Base-by-base conservation (phyloP, 106 monocot species). In the Narthecium ossifragum region DNA sequence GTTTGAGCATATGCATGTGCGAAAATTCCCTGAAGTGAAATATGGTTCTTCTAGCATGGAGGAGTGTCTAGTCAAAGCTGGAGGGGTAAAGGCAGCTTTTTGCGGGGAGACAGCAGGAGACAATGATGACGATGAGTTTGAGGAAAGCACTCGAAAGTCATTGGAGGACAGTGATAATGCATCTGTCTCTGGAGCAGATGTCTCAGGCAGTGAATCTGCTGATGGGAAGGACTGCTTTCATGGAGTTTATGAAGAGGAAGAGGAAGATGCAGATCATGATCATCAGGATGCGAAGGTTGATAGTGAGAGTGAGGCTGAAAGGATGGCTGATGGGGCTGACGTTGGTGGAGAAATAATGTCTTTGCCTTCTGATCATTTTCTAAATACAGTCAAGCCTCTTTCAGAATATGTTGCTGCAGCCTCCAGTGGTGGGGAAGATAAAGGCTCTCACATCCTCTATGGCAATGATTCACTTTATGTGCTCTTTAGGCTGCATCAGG, bases 391-490 rank as follows among this genome's bases (percentile, higher is more conserved):
- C 2, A 90, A 90, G 60, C 96, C 96, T 25, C 84, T 98, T 48
- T 69, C 87, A 31, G 91, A 82, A 49, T 57, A 81, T 76, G 81
- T 98, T 6, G 81, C 87, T 27, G 62, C 73, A 43, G 34, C 66
- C 9, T 67, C 81, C 39, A 67, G 59, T 73, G 80, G 73, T 31
- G 69, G 67, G 52, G 81, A 87, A 27, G 79, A 79, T 33, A 84
- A 78, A 61, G 57, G 38, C 10, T 84, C 81, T 25, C 63, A 58
- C 20, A 79, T 98, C 13, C 91, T 98, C 47, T 98, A 91, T 65
- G 96, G 96, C 25, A 98, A 98, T 74, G 90, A 91, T 69, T 87
- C 90, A 10, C 91, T 98, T 51, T 98, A 84, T 70, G 80, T 91
- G 8, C 80, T 98, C 23, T 87, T 91, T 68, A 78, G 96, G 70